Base-by-base conservation (phyloP, 257 asterid genomes). In the Orobanche coerulescens region DNA sequence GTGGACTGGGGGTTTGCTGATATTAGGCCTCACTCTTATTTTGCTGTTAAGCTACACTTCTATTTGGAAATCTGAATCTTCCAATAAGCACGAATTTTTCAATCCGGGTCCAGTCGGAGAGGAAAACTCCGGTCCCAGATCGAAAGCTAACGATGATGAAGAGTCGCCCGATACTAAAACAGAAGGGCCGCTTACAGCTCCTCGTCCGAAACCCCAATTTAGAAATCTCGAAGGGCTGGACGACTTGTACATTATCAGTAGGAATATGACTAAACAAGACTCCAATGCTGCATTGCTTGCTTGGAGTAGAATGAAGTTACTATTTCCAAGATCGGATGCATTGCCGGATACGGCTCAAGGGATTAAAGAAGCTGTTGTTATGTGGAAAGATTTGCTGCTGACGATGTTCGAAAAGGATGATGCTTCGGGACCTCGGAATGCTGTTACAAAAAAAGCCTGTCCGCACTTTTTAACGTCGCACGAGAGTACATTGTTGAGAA, bases 311-410 rank as follows among this genome's bases (percentile, higher is more conserved):
- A 79, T 92, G 95, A 80, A 83, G 50, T 66, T 66, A 16, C 54
- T 88, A 43, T 81, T 88, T 31, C 79, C 96, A 18, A 76, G 95
- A 71, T 81, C 97, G 16, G 97, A 92, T 77, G 93, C 89, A 19
- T 78, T 92, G 79, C 91, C 95, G 34, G 85, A 84, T 68, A 92
- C 94, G 9, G 76, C 79, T 54, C 86, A 78, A 67, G 98, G 98
- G 65, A 75, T 92, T 23, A 86, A 74, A 61, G 98, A 92, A 77
- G 98, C 89, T 65, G 72, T 81, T 4, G 7, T 68, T 19, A 70
- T 88, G 58, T 89, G 81, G 80, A 76, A 79, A 68, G 74, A 82
- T 40, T 69, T 86, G 72, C 49, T 70, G 28, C 42, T 40, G 28
- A 67, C 58, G 66, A 66, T 77, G n/a, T n/a, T n/a, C 61, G 71